Percentiles rank a stretch among this genome's conserved stretches.
Conservation (phyloP, 208 protist genomes). For the Acanthamoeba triangularis region DNA sequence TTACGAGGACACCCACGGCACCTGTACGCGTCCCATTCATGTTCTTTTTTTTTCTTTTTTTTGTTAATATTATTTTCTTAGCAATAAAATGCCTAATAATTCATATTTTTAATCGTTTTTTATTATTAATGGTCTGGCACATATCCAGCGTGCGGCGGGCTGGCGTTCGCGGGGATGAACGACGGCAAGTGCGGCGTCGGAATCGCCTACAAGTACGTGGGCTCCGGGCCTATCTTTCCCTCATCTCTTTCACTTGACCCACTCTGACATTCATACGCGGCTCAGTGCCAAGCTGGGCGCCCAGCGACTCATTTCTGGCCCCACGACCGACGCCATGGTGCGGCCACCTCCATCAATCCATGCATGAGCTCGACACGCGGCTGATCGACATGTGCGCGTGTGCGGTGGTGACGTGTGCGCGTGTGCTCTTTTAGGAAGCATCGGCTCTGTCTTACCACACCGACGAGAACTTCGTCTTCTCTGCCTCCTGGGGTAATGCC, state of each 20-base stretch:
- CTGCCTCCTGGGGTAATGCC: conserved; percentile 23
- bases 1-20: conserved; percentile 35
- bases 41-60: neutral
- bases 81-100: too few relatives aligned
- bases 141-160: neutral
- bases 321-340: conserved; percentile 31
- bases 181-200: neutral
- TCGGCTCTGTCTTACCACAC: neutral
- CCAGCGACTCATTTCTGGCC: conserved; percentile 38
- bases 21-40: neutral
- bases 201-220: neutral
- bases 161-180: conserved; percentile 44
- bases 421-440: neutral
- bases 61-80: neutral
- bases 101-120: too few relatives aligned
- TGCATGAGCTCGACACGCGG: too few relatives aligned
- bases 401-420: neutral
- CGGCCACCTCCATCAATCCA: neutral
- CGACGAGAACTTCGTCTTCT: conserved; percentile 6
- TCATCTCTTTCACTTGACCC: too few relatives aligned
- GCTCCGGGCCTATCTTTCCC: neutral
- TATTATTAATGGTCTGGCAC: too few relatives aligned
- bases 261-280: neutral
- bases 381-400: too few relatives aligned
- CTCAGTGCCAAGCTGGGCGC: conserved; percentile 1